Conservation (phyloP, 139 green algal species). For the Nannochloris sp. region DNA sequence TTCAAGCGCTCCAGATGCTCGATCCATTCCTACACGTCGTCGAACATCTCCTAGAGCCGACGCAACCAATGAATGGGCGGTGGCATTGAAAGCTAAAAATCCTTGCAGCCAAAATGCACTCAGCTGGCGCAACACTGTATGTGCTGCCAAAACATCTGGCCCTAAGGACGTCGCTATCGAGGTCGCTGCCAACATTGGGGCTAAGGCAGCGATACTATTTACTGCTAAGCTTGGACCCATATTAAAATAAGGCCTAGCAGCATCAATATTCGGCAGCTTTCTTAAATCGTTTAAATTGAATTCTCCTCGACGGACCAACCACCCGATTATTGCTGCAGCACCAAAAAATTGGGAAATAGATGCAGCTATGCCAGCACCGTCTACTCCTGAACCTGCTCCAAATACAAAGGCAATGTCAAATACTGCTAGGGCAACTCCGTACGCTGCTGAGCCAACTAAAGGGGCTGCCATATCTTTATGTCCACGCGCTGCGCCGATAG, state of each 20-base stretch:
- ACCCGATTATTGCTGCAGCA: conserved; percentile 22
- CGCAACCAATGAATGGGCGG: conserved; percentile 24
- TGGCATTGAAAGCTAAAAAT: conserved; percentile 27
- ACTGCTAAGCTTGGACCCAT: conserved; percentile 13
- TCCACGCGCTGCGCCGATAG: conserved; percentile 10
- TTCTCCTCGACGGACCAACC: conserved; percentile 6
- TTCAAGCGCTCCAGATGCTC: conserved; percentile 8
- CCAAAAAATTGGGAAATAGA: conserved; percentile 46
- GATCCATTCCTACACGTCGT: neutral
- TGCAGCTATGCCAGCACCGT: conserved; percentile 50
- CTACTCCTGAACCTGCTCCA: conserved; percentile 45
- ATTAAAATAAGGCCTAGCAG: conserved; percentile 4
- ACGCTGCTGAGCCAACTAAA: conserved; percentile 18
- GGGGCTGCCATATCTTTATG: conserved; percentile 26
- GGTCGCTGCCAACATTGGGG: conserved; percentile 22
- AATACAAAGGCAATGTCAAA: conserved; percentile 30
- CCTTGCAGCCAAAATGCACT: conserved; percentile 25
- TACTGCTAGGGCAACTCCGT: conserved; percentile 26
- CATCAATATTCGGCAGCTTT: neutral
- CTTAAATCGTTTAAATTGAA: conserved; percentile 15
- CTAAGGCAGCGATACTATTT: conserved; percentile 22
- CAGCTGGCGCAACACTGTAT: conserved; percentile 29
- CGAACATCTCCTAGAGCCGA: conserved; percentile 4
- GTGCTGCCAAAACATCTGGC: conserved; percentile 12
- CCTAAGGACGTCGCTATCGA: conserved; percentile 20